Evolutionary conservation across 2,329 filamentous ascomycete species (phyloP), one percentile per base, ranked within the genome.

Genomic region (Drechslera avenae): DNA sequence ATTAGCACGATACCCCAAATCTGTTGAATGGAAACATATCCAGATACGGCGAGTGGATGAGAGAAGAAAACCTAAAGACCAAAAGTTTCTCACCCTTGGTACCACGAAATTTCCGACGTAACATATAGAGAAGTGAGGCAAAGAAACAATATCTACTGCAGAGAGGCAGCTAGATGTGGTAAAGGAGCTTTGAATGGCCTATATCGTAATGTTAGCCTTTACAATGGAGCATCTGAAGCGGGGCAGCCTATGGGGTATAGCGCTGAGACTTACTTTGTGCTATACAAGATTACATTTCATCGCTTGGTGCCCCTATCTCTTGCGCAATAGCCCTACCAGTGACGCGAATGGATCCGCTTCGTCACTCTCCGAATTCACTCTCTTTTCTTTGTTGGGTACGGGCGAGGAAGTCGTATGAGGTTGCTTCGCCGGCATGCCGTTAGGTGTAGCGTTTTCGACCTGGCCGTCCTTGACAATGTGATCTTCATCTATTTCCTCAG

Each of bases 331-430:
- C 8, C 21, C 17, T 36, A 51, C 17, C 10, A 51, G 21, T 5
- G 31, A 40, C 17, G 31, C 33, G 7, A 51, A 51, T 18, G 48
- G 48, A n/a, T 51, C 48, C 9, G 18, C n/a, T 30, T 16, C 36
- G 3, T 23, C 26, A 8, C 23, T 33, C 31, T 5, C 37, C 3
- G 14, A 6, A 5, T 26, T 19, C 10, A 17, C 6, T 5, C 16
- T 7, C 36, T 39, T 5, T 9, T 17, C 19, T 9, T 46, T 39
- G 14, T n/a, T 39, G 3, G 26, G 0, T 2, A 32, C 12, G 5
- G 4, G 17, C 5, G 21, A 7, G 12, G 41, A 4, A 5, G n/a
- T 5, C 3, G 14, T 4, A 21, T 21, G 33, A 23, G 46, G 39
- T 4, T 41, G 39, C 37, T 36, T 49, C 12, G 32, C 31, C 13